These are phyloP conservation scores for Mallotus japonicus DNA, from an alignment of 441 rosid genomes.

Conservation along the genomic window DNA sequence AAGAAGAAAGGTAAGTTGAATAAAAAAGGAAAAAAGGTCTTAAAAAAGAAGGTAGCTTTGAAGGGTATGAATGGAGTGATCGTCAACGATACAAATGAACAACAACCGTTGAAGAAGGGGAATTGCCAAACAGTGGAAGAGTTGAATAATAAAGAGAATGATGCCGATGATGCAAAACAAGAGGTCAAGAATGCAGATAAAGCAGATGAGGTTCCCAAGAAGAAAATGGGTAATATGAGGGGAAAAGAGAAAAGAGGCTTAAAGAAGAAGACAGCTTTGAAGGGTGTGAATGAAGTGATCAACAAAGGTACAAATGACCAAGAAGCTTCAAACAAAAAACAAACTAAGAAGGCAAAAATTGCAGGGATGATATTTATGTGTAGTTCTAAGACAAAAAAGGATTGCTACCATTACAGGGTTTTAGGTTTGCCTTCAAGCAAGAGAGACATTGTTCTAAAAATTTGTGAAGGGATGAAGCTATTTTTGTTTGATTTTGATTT, in stretches of 20 bases:
- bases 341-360: background rate
- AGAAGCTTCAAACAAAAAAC: slow-evolving; percentile 20
- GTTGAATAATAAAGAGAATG: slow-evolving; percentile 6
- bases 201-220: slow-evolving; percentile 1
- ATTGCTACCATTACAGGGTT: slow-evolving; percentile 30
- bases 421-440: slow-evolving; percentile 35
- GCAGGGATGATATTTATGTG: slow-evolving; percentile 40
- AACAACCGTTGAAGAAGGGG: background rate
- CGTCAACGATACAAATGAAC: background rate
- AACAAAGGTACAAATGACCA: slow-evolving; percentile 10
- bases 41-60: slow-evolving; percentile 18
- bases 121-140: background rate
- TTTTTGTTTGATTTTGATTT: slow-evolving; percentile 34
- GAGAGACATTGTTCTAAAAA: slow-evolving; percentile 27
- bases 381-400: slow-evolving; percentile 36
- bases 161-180: background rate
- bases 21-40: slow-evolving; percentile 6
- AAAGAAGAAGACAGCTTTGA: slow-evolving; percentile 20
- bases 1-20: slow-evolving; percentile 11
- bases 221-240: slow-evolving; percentile 15
- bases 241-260: slow-evolving; percentile 6
- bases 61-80: slow-evolving; percentile 7
- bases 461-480: slow-evolving; percentile 29
- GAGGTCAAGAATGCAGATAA: slow-evolving; percentile 19
- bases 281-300: slow-evolving; percentile 15